Conservation (phyloP, 1,284 basidiomycete genomes). For the Malassezia cuniculi region DNA sequence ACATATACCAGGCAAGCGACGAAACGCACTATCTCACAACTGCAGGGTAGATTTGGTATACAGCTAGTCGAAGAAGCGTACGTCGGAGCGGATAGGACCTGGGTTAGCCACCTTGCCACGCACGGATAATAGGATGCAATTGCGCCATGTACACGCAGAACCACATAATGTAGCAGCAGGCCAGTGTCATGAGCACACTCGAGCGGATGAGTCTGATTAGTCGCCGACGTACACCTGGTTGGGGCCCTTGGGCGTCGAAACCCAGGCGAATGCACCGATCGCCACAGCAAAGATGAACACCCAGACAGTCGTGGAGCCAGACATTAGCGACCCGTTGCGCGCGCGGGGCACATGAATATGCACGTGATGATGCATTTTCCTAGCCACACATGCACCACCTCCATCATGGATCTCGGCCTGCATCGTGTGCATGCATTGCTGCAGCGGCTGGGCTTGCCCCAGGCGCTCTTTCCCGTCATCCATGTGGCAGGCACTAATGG, state of each 20-base stretch:
- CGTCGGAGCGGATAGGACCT: conserved; percentile 35
- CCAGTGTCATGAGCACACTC: conserved; percentile 28
- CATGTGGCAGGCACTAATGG: conserved; percentile 95
- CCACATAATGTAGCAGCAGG: conserved; percentile 45
- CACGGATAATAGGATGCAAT: conserved; percentile 43
- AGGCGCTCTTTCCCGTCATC: conserved; percentile 65
- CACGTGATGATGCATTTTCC: neutral
- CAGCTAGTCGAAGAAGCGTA: conserved; percentile 27
- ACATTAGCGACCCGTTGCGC: conserved; percentile 20
- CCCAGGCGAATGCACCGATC: conserved; percentile 27
- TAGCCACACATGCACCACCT: neutral
- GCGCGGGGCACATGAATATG: neutral
- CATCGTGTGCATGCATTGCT: conserved; percentile 58
- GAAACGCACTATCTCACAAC: conserved; percentile 35
- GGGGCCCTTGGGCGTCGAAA: conserved; percentile 38
- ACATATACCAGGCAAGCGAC: conserved; percentile 33
- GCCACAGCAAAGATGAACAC: conserved; percentile 28
- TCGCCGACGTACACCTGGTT: conserved; percentile 37
- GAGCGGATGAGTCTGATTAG: conserved; percentile 33
- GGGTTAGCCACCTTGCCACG: conserved; percentile 10
- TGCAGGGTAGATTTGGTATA: conserved; percentile 14
- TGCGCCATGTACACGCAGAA: conserved; percentile 44
- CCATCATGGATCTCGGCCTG: conserved; percentile 61
- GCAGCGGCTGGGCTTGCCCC: conserved; percentile 50
- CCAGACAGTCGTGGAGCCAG: conserved; percentile 41